Evolutionary conservation across 768 basidiomycete species (phyloP), one percentile per base, ranked within the genome.

Genomic region (Macrolepiota fuliginosa): DNA sequence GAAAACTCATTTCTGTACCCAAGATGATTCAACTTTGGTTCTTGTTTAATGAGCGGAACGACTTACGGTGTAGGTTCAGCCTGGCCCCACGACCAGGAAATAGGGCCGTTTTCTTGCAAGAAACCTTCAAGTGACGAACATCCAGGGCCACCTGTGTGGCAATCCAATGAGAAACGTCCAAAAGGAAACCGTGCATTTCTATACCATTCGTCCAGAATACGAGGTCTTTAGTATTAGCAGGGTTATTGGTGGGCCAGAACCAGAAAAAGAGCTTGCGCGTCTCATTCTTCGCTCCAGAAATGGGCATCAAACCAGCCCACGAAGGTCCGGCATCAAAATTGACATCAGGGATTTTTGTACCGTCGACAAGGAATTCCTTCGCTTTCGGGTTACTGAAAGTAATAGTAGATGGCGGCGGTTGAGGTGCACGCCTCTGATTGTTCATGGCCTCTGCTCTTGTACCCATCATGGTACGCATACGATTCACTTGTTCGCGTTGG

Each of bases 261-360:
- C 90, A 91, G 75, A 92, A 92, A 76, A 88, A 92, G 15, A 91
- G 80, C 87, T 91, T 80, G 47, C 89, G 81, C 2, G 88, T 88
- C 72, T 92, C 90, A 53, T 88, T 77, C 12, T 77, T 46, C 5
- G 77, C 73, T 40, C 71, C 69, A 63, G 88, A 90, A 58, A 92
- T 91, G 2, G 90, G 90, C 60, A 92, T 66, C 32, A 92, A 73
- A 7, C 90, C 90, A 4, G 88, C 75, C 88, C 88, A 91, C 63
- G 87, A 89, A 2, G 89, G 87, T 4, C 90, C 90, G 39, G 89
- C 78, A 64, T 91, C 88, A 65, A 87, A 91, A 65, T 86, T 78
- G 24, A 91, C 86, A 29, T 85, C 77, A 5, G 90, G 90, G 42
- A 92, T 84, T 36, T 72, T 76, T 42, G 74, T 79, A 0, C 90